A percentile compares a stretch with the other conserved stretches of the same genome.
These are phyloP conservation scores for Populus deltoides DNA, from an alignment of 345 rosid species.

Conservation along the genomic window DNA sequence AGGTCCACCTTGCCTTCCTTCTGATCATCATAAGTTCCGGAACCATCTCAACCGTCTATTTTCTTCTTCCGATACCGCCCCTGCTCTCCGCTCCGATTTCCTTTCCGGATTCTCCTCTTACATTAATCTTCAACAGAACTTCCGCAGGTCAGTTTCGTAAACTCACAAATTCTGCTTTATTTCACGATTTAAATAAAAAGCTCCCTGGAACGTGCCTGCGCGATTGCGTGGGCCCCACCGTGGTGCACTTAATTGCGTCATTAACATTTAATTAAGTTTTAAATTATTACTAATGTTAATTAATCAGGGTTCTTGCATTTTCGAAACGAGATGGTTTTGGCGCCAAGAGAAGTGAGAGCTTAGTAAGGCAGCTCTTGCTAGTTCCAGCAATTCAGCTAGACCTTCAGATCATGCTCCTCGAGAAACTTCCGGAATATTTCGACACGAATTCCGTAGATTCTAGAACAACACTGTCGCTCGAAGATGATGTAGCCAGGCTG, in stretches of 20 bases:
- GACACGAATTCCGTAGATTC: conserved; percentile 15
- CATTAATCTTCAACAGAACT: conserved; percentile 49
- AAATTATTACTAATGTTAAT: too few species aligned
- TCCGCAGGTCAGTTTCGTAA: conserved; percentile 43
- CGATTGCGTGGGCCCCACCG: too few species aligned
- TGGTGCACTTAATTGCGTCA: too few species aligned
- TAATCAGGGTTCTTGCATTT: conserved; percentile 49
- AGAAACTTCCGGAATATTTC: conserved; percentile 78
- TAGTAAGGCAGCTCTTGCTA: conserved; percentile 59
- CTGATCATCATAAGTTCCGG: conserved; percentile 58
- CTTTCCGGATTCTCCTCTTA: conserved; percentile 48
- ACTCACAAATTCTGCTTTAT: not conserved
- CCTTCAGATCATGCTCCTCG: conserved; percentile 58
- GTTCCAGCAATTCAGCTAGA: conserved; percentile 66
- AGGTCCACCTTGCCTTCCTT: conserved; percentile 65
- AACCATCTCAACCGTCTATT: conserved; percentile 53
- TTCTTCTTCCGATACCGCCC: conserved; percentile 27
- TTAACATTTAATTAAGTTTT: too few species aligned
- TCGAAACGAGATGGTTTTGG: conserved; percentile 25
- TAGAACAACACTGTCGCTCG: conserved; percentile 37
- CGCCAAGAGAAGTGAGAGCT: conserved; percentile 40
- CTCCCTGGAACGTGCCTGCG: too few species aligned
- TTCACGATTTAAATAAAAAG: too few species aligned
- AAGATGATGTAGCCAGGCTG: conserved; percentile 69
- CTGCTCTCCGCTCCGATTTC: conserved; percentile 45